These are phyloP conservation scores for Calonectria crousiana DNA, from an alignment of 2,329 filamentous ascomycete species.

Conservation along the genomic window DNA sequence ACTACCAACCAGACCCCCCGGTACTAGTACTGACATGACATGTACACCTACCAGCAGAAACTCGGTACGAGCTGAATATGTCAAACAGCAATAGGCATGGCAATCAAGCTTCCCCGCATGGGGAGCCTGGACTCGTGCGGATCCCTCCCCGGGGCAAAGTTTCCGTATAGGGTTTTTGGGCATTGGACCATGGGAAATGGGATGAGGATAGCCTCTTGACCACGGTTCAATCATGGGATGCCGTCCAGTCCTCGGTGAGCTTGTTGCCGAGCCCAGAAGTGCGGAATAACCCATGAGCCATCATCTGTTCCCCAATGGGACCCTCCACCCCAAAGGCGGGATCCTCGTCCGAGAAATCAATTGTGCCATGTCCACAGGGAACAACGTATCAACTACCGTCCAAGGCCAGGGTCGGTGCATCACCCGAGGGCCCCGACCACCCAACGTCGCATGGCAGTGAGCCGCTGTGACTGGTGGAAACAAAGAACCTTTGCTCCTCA, in stretches of 20 bases:
- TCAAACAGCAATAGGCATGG: not conserved
- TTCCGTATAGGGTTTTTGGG: slow-evolving; percentile 9
- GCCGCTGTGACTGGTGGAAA: slow-evolving; percentile 6
- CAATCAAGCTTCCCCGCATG: slow-evolving; percentile 20
- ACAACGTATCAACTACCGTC: not conserved
- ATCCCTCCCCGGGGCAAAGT: not conserved
- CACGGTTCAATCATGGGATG: not conserved
- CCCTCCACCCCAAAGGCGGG: not conserved
- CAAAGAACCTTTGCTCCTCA: not conserved
- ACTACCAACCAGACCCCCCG: not conserved
- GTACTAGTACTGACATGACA: not conserved
- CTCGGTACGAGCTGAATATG: not conserved
- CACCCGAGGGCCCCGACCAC: not conserved
- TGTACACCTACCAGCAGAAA: not conserved
- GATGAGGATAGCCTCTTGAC: not conserved
- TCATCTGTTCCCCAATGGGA: not conserved
- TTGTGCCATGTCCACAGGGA: not conserved
- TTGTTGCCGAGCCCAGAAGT: not conserved
- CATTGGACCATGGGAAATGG: not conserved
- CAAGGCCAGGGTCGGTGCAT: not conserved
- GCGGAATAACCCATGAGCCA: not conserved
- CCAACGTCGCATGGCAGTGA: not conserved
- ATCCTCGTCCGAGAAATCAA: not conserved
- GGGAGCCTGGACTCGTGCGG: not conserved
- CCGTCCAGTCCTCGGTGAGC: not conserved